Evolutionary conservation across 257 asterid genomes (phyloP).

Genomic region (Solanum appendiculatum): DNA sequence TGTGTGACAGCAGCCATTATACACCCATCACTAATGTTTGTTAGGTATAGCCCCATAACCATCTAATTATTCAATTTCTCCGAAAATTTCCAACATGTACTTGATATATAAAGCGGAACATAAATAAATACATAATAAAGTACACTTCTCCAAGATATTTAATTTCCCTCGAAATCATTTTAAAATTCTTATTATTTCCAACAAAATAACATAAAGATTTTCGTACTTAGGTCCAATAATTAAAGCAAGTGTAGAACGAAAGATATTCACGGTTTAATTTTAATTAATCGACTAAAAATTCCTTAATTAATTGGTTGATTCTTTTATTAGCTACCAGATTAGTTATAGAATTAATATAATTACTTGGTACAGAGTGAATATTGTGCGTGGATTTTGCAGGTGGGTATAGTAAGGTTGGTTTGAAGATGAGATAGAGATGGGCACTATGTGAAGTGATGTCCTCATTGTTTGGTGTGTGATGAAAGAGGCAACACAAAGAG

Average conservation of each 20-base stretch:
- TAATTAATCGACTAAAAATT: neutral
- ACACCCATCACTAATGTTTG: neutral
- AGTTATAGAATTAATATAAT: neutral
- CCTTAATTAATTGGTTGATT: neutral
- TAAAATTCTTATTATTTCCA: neutral
- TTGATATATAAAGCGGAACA: neutral
- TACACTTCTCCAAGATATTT: neutral
- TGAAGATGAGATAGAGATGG: slow-evolving; percentile 25
- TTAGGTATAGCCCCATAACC: slow-evolving; percentile 4
- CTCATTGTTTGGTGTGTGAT: slow-evolving; percentile 19
- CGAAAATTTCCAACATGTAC: neutral
- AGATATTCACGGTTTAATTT: neutral
- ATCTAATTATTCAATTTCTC: neutral
- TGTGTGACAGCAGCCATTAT: slow-evolving; percentile 13
- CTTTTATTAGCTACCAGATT: neutral
- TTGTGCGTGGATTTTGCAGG: neutral
- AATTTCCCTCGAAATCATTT: neutral
- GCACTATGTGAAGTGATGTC: slow-evolving; percentile 16
- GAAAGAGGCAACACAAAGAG: slow-evolving; percentile 1
- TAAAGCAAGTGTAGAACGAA: neutral
- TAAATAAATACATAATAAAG: neutral
- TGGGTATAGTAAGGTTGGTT: slow-evolving; percentile 16
- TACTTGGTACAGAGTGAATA: neutral
- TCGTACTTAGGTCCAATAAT: neutral
- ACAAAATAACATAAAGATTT: neutral